Evolutionary conservation across 306 rosid genomes (phyloP), one percentile per base, ranked within the genome.

Genomic region (Crataegus laevigata): DNA sequence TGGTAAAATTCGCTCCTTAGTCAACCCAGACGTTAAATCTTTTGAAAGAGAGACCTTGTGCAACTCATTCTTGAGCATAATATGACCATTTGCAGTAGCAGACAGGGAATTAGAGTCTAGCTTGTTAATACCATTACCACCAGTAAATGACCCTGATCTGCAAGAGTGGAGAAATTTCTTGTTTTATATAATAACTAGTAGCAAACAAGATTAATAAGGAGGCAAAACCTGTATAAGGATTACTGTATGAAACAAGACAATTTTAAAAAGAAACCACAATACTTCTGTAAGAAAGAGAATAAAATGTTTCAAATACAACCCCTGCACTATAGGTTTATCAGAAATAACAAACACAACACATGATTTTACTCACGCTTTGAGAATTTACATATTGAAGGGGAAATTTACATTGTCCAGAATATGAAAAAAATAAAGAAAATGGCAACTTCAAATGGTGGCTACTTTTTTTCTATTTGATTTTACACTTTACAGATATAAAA

Each of bases 71-170:
- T 84, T 89, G 67, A 79, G 38, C 81, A 82, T 64, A n/a, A 78
- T 62, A 63, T 85, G 85, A 73, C 74, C 83, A 79, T 80, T 85
- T 64, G 87, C 79, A 71, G 83, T 75, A 61, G 82, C 78, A 75
- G 86, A 83, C 72, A 85, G 59, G 71, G 91, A 82, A 79, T 83
- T 78, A 54, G 84, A 84, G 79, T 87, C 91, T 13, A 77, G 84
- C 76, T 87, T 90, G 85, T 74, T 83, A 70, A 71, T 75, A 26
- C 78, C 81, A 50, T 77, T 79, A 76, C 60, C 84, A 73, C 81
- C 84, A 61, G 68, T 81, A 72, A 84, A 76, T 42, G 85, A 75
- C 77, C 92, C 94, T 80, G 85, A 87, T 75, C 93, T 92, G 96
- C 57, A 65, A 87, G 66, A 71, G 62, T 66, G 51, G 61, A 26